phyloP scores from a whole-genome alignment of 768 basidiomycete species.

The Agaricus subrufescens region DNA sequence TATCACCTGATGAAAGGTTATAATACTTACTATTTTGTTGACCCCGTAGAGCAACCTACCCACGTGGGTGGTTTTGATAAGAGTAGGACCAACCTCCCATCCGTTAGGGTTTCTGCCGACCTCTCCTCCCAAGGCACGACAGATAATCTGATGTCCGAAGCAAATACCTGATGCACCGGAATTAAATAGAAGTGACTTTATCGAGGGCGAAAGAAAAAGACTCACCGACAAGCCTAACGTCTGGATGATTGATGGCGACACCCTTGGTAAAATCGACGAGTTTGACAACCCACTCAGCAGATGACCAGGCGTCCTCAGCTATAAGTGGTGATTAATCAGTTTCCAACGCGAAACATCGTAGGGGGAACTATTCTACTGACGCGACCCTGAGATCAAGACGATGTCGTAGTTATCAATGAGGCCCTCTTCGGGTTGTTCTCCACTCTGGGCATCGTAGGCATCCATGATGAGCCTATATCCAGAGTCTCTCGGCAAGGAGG shows the following conservation, averaged over 20 bases:
- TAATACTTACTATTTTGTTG: no score
- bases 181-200: background rate
- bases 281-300: slow-evolving; percentile 68
- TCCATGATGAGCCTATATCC: slow-evolving; percentile 44
- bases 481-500: slow-evolving; percentile 18
- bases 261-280: slow-evolving; percentile 52
- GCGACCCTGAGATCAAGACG: slow-evolving; percentile 77
- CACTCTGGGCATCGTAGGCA: slow-evolving; percentile 57
- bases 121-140: slow-evolving; percentile 68
- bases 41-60: slow-evolving; percentile 47
- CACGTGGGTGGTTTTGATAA: slow-evolving; percentile 56
- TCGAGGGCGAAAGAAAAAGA: background rate
- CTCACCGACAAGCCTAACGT: slow-evolving; percentile 44
- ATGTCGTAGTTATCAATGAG: slow-evolving; percentile 55
- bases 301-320: slow-evolving; percentile 78
- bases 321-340: background rate
- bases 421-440: slow-evolving; percentile 56
- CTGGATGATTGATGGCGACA: no score
- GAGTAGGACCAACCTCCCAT: slow-evolving; percentile 76
- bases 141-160: slow-evolving; percentile 79
- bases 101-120: slow-evolving; percentile 57
- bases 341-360: no score
- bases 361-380: slow-evolving; percentile 29
- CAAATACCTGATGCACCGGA: slow-evolving; percentile 60
- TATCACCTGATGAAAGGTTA: no score